Evolutionary conservation across 331 rosid species (phyloP), one percentile per base, ranked within the genome.

Genomic region (Acacia pycnantha): DNA sequence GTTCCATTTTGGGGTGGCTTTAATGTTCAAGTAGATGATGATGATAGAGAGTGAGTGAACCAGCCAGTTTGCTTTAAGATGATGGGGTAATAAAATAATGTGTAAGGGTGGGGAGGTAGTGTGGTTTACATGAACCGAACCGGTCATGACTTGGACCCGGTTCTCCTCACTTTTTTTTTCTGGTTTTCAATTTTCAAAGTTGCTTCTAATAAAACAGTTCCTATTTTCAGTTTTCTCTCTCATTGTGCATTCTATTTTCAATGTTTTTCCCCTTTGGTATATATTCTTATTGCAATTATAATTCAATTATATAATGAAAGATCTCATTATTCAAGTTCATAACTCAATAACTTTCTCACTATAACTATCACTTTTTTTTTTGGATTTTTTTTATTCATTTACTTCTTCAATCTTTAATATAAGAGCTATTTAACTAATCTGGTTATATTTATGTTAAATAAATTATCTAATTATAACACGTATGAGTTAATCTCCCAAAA

Each of bases 101-200:
- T 44, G 76, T 0, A 14, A 6, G 8, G 19, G 37, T 47, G 41
- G 76, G 41, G 61, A 11, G 7, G 35, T 14, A 16, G 54, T 5
- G 7, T 14, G 53, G 33, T 15, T 46, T 44, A 13, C 7, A 44
- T 24, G 76, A 46, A 72, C 76, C 76, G 43, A 64, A 64, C 70
- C 40, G 70, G 76, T 15, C 61, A 8, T 46, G 41, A 47, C 76
- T 47, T 46, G 58, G 58, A 72, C 53, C 76, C 61, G 76, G 76
- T 46, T 53, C 59, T 26, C 43, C 41, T 41, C 43, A 14, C 61
- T 4, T 14, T 46, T 26, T n/a, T n/a, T 11, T 54, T 4, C 16
- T 68, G 27, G n/a, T 12, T 44, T 22, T 70, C 26, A 37, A 26
- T 7, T 18, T 47, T 72, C 47, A 51, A 3, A 26, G 59, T 72